Conservation (phyloP, 345 rosid species). For the Linum lewisii region DNA sequence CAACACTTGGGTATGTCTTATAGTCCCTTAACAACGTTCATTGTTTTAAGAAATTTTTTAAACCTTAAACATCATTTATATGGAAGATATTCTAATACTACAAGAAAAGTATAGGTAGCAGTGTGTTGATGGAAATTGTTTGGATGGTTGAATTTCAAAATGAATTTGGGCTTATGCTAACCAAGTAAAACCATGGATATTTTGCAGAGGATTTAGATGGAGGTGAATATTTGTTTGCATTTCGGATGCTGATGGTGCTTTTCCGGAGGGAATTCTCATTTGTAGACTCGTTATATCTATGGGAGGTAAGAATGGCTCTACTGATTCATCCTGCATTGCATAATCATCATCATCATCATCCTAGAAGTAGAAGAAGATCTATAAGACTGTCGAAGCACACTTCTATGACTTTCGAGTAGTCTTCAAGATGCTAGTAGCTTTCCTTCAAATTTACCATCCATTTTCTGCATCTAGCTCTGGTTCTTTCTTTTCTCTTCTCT, state of each 20-base stretch:
- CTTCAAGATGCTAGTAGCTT: neutral
- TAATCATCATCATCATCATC: neutral
- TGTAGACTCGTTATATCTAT: constrained; percentile 71
- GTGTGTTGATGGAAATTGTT: too few species aligned
- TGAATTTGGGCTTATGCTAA: neutral
- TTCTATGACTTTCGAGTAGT: too few species aligned
- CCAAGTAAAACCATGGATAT: constrained; percentile 8
- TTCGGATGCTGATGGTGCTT: constrained; percentile 95
- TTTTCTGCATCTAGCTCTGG: neutral
- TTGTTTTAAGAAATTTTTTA: neutral
- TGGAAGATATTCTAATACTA: neutral
- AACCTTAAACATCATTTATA: too few species aligned
- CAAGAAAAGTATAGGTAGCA: neutral
- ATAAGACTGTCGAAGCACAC: too few species aligned
- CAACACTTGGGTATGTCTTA: constrained; percentile 66
- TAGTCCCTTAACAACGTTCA: neutral
- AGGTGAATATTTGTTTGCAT: constrained; percentile 87
- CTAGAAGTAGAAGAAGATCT: too few species aligned
- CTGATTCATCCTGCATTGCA: neutral
- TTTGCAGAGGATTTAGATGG: constrained; percentile 83
- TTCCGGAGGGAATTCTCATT: constrained; percentile 93
- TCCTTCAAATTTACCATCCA: too few species aligned
- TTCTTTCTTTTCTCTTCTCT: constrained; percentile 2
- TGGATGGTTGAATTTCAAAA: too few species aligned
- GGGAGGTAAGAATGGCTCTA: constrained; percentile 64